A percentile compares a stretch with the other conserved stretches of the same genome.
phyloP scores from a whole-genome alignment of 176 grass and related monocot species.

The Oryza rufipogon region DNA sequence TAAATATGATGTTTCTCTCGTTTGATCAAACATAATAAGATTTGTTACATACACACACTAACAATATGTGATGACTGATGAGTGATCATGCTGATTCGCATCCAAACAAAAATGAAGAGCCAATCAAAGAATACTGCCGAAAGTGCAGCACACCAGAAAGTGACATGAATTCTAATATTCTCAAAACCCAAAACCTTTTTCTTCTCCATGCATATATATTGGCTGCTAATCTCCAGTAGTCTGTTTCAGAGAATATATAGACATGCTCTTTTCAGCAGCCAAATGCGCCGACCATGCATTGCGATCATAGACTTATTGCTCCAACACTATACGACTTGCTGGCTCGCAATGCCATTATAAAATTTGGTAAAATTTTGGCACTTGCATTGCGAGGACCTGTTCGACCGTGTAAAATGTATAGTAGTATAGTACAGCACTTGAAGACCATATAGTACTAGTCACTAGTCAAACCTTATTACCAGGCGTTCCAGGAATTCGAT shows the following conservation, averaged over 20 bases:
- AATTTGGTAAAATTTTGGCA: neutral
- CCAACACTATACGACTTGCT: neutral
- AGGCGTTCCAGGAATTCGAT: neutral
- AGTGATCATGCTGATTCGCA: neutral
- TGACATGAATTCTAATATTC: constrained; percentile 9
- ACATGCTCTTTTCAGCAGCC: neutral
- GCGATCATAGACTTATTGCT: neutral
- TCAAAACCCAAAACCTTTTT: neutral
- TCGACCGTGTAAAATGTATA: neutral
- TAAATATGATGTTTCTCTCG: neutral
- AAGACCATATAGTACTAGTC: neutral
- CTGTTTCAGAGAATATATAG: constrained; percentile 9
- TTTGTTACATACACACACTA: neutral
- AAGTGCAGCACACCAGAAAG: constrained; percentile 39
- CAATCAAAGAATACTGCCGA: constrained; percentile 25
- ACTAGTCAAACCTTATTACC: neutral
- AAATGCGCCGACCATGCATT: constrained; percentile 6
- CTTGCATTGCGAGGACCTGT: neutral
- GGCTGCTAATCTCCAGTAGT: constrained; percentile 17
- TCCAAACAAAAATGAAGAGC: neutral
- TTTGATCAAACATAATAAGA: neutral
- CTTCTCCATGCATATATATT: neutral
- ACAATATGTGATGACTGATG: neutral
- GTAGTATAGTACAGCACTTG: neutral
- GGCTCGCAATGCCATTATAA: neutral